These are phyloP conservation scores for Cyberlindnera japonica DNA, from an alignment of 805 yeast genomes.

Conservation along the genomic window DNA sequence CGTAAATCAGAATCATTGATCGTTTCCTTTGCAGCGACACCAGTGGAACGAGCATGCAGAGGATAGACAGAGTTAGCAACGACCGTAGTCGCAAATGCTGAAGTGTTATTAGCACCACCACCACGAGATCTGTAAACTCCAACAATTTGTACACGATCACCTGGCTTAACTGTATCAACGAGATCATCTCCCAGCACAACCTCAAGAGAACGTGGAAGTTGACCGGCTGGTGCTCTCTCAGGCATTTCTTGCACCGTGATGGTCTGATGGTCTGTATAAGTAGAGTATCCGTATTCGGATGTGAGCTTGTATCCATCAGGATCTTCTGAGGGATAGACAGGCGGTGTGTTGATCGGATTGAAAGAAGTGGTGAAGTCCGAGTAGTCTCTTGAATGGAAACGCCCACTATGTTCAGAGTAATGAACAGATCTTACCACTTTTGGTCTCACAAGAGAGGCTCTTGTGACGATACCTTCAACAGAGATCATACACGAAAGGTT, in stretches of 20 bases:
- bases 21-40: constrained; percentile 65
- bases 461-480: constrained; percentile 92
- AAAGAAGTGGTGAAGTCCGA: constrained; percentile 90
- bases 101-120: constrained; percentile 49
- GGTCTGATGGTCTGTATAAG: constrained; percentile 91
- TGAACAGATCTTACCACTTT: constrained; percentile 89
- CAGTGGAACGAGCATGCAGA: constrained; percentile 81
- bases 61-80: constrained; percentile 88
- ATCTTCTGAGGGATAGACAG: constrained; percentile 90
- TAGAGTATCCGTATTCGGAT: constrained; percentile 90
- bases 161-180: constrained; percentile 90
- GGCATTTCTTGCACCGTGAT: constrained; percentile 96
- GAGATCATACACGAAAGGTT: constrained; percentile 79
- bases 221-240: constrained; percentile 97
- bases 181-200: constrained; percentile 92
- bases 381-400: constrained; percentile 88
- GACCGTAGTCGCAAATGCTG: constrained; percentile 78
- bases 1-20: constrained; percentile 81
- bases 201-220: constrained; percentile 89
- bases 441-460: constrained; percentile 91
- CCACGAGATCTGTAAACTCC: constrained; percentile 94
- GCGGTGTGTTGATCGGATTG: constrained; percentile 76
- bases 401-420: constrained; percentile 78
- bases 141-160: constrained; percentile 90
- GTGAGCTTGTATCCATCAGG: constrained; percentile 82